phyloP scores from a whole-genome alignment of 345 rosid species.

The Lumnitzera littorea region DNA sequence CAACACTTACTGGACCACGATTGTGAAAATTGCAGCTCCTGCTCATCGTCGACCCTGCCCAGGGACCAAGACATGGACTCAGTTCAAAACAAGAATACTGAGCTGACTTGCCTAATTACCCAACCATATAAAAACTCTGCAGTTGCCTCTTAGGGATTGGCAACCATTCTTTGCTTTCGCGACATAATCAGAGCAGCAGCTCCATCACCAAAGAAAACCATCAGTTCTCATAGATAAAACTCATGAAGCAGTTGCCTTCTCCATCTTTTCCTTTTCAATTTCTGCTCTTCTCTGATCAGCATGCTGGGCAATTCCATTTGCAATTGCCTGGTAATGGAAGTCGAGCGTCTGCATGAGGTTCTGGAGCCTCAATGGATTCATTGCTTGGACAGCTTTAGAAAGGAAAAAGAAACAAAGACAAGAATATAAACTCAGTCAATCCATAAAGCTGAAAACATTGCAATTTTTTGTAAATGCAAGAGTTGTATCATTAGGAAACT shows the following conservation, averaged over 20 bases:
- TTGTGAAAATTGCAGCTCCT: too few species aligned
- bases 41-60: too few species aligned
- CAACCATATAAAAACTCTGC: constrained; percentile 3
- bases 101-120: constrained; percentile 6
- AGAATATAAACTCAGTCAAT: background rate
- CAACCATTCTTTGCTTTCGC: constrained; percentile 6
- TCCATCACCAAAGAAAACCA: constrained; percentile 1
- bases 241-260: constrained; percentile 51
- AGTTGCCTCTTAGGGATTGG: constrained; percentile 1
- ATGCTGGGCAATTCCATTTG: constrained; percentile 84
- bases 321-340: constrained; percentile 78
- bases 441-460: background rate
- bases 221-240: background rate
- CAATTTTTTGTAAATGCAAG: background rate
- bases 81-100: constrained; percentile 4
- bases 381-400: constrained; percentile 61
- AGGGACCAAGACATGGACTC: background rate
- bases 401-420: constrained; percentile 2
- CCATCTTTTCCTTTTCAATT: constrained; percentile 84
- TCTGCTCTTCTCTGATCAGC: constrained; percentile 90
- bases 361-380: constrained; percentile 75
- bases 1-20: too few species aligned
- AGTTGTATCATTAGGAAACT: too few species aligned
- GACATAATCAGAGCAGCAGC: constrained; percentile 7
- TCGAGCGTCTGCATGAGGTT: constrained; percentile 76